Evolutionary conservation across 2,329 filamentous ascomycete species (phyloP).

Genomic region (Venturia aucupariae): DNA sequence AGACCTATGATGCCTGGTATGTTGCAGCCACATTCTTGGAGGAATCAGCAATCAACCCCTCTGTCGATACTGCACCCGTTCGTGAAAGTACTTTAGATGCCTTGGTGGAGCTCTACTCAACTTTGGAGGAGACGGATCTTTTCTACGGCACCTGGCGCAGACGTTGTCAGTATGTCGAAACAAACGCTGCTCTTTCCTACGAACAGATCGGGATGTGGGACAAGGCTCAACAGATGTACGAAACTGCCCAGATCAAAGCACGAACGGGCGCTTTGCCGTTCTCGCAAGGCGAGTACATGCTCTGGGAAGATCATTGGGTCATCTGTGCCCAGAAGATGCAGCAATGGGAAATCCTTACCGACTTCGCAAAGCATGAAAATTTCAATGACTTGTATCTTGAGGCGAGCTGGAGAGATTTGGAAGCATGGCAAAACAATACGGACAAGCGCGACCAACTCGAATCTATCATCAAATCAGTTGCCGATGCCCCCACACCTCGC

Average conservation of each 20-base stretch:
- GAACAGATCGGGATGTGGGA: slow-evolving; percentile 99
- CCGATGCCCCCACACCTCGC: slow-evolving; percentile 90
- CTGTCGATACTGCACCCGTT: slow-evolving; percentile 73
- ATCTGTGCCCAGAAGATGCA: slow-evolving; percentile 96
- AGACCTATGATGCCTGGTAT: slow-evolving; percentile 96
- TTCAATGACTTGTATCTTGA: slow-evolving; percentile 93
- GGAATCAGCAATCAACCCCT: slow-evolving; percentile 73
- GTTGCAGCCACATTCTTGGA: slow-evolving; percentile 86
- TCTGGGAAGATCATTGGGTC: slow-evolving; percentile 99
- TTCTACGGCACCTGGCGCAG: slow-evolving; percentile 97
- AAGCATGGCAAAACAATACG: slow-evolving; percentile 75
- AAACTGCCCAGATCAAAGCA: slow-evolving; percentile 93
- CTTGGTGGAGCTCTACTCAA: slow-evolving; percentile 84
- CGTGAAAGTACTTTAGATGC: slow-evolving; percentile 94
- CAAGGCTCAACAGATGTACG: slow-evolving; percentile 94
- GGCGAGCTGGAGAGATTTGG: slow-evolving; percentile 89
- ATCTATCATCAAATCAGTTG: slow-evolving; percentile 89
- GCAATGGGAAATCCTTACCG: slow-evolving; percentile 95
- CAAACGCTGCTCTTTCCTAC: slow-evolving; percentile 91
- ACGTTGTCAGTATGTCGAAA: slow-evolving; percentile 92
- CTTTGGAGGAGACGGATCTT: slow-evolving; percentile 86
- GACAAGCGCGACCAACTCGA: slow-evolving; percentile 86
- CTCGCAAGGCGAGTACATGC: slow-evolving; percentile 92
- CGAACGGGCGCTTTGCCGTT: slow-evolving; percentile 93
- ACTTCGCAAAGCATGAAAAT: slow-evolving; percentile 98